Base-by-base conservation (phyloP, 768 basidiomycete species). In the Naganishia vaughanmartiniae region DNA sequence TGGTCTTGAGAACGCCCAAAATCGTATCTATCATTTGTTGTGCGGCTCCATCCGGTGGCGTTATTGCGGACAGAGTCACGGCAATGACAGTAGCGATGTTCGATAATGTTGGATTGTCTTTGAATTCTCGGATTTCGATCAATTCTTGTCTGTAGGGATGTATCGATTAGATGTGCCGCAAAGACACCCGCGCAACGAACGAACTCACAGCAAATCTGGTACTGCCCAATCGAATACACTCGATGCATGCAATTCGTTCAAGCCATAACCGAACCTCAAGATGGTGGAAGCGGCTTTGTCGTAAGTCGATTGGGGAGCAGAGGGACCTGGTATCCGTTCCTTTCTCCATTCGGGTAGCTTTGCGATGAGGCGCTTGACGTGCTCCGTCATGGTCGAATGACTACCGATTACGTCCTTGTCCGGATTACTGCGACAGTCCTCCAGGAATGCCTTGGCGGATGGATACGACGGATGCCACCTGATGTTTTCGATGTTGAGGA, bases 221-320 rank as follows among this genome's bases (percentile, higher is more conserved):
- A 90, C 84, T 58, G 88, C 84, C 76, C 91, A 92, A 56, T 90
- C 89, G 80, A 92, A 89, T 31, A 90, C 84, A 53, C 90, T 83
- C 34, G 86, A 86, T 30, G 91, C 90, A 74, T 90, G 87, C 2
- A 88, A 84, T 42, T 89, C 87, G 80, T 92, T 87, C 30, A 89
- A 87, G 46, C 88, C 87, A 88, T 90, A 91, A 39, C 93, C 83
- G 90, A 89, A 92, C 76, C 88, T 85, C 34, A 92, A 79, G 70
- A 90, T 90, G n/a, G 91, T 90, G 68, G 91, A 82, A 2, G 90
- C 91, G 72, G 91, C 87, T 83, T 91, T 92, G 82, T 95, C 93
- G 78, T 93, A 93, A 85, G 87, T 86, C 11, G 93, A 95, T 76
- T 92, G 89, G 72, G 86, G 89, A 70, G 91, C 91, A 69, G 91